Evolutionary conservation across 2,329 filamentous ascomycete genomes (phyloP), one percentile per base, ranked within the genome.

Genomic region (Nothophaeocryptopus gaeumannii): DNA sequence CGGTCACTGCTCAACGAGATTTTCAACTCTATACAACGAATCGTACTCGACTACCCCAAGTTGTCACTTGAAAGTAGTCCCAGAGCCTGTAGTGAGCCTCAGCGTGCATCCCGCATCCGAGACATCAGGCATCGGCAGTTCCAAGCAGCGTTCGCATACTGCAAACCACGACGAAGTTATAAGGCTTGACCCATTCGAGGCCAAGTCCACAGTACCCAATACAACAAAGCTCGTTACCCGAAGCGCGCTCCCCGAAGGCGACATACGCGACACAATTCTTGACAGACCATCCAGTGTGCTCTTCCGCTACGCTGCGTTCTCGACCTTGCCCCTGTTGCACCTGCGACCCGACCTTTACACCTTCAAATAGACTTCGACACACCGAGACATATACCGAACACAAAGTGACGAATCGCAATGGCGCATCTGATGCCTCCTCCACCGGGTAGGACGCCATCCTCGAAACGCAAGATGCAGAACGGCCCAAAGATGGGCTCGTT

Each of bases 1-100:
- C 58, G 61, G 63, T 65, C 57, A 57, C 55, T 61, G 63, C 61
- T 62, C 62, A 58, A 59, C 60, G 63, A 65, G 56, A 60, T 56
- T 53, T 62, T 62, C 56, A 57, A 55, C 57, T 50, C 53, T 39
- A 56, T 50, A 58, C 61, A 57, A 62, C 60, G 59, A 63, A 50
- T 36, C 48, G 38, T 38, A 35, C 37, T 53, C 37, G 34, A 55
- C 48, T 56, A 45, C 58, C 58, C 39, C 45, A 46, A 55, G 54
- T 53, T 56, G 44, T 54, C 38, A 53, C 60, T 59, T 57, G 54
- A 41, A n/a, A 47, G 51, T 47, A 58, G 53, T 49, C 46, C 46
- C 31, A 45, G 20, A 36, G 48, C 50, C 55, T 52, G 47, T 41
- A 39, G 30, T 15, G 30, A 13, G 33, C 32, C 15, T 31, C 36